Percentiles rank a stretch among this genome's conserved stretches.
phyloP scores from a whole-genome alignment of 2,329 filamentous ascomycete genomes.

The Zelopaecilomyces penicillatus region DNA sequence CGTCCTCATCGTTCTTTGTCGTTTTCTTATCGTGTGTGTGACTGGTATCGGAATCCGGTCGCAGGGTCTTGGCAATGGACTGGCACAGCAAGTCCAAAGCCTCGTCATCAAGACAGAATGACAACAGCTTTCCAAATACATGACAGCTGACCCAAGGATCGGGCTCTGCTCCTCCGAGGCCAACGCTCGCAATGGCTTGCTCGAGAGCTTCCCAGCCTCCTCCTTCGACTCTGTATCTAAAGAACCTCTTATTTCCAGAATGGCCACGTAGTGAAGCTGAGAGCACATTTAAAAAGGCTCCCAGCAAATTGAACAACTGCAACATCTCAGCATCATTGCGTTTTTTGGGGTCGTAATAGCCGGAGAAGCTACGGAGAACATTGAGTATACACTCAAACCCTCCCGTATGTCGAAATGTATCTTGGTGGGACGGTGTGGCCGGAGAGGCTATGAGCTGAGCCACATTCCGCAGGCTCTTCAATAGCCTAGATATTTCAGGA shows the following conservation, averaged over 20 bases:
- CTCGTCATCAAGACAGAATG: conserved; percentile 74
- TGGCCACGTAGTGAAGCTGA: conserved; percentile 70
- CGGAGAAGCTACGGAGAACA: conserved; percentile 61
- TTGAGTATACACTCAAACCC: conserved; percentile 71
- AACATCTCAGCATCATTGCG: conserved; percentile 54
- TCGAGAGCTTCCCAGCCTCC: conserved; percentile 75
- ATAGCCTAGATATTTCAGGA: conserved; percentile 39
- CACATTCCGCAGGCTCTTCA: conserved; percentile 54
- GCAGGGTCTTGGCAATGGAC: conserved; percentile 31
- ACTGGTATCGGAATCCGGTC: conserved; percentile 20
- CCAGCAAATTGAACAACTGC: conserved; percentile 59
- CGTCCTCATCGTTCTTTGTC: conserved; percentile 19
- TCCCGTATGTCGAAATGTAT: conserved; percentile 72
- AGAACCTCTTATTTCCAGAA: conserved; percentile 81
- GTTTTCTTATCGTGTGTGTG: background rate
- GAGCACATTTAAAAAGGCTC: conserved; percentile 64
- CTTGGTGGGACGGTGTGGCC: conserved; percentile 49
- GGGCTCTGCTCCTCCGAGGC: conserved; percentile 54
- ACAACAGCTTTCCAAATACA: conserved; percentile 73
- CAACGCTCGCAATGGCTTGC: conserved; percentile 60
- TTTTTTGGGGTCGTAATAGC: conserved; percentile 64
- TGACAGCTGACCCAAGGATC: conserved; percentile 62
- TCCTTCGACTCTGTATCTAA: conserved; percentile 64
- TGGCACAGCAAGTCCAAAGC: conserved; percentile 62
- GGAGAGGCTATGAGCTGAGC: conserved; percentile 51